phyloP scores from a whole-genome alignment of 805 yeast species.

The Lachancea cidri region DNA sequence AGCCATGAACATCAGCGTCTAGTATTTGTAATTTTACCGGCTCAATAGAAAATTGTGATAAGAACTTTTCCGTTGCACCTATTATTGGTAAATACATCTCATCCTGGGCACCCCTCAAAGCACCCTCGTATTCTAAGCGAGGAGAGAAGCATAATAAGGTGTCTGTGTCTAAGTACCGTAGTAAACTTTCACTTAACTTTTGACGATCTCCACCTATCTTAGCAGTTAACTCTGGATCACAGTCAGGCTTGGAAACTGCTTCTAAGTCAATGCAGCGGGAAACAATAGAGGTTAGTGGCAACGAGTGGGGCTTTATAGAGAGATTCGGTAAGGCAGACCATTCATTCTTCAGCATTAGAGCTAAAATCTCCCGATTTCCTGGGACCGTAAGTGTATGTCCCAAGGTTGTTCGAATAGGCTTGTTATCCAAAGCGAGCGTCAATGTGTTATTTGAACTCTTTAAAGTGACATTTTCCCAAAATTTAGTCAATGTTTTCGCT shows the following conservation, averaged over 20 bases:
- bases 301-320: slow-evolving; percentile 65
- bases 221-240: slow-evolving; percentile 44
- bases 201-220: slow-evolving; percentile 57
- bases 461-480: slow-evolving; percentile 70
- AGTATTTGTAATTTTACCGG: slow-evolving; percentile 47
- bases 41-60: slow-evolving; percentile 33
- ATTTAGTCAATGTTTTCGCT: slow-evolving; percentile 62
- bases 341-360: slow-evolving; percentile 75
- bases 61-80: slow-evolving; percentile 53
- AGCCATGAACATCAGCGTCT: slow-evolving; percentile 78
- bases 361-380: slow-evolving; percentile 50
- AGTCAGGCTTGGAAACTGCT: slow-evolving; percentile 33
- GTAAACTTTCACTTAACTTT: slow-evolving; percentile 52
- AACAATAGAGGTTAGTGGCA: slow-evolving; percentile 84
- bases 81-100: slow-evolving; percentile 72
- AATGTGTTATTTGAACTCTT: slow-evolving; percentile 32
- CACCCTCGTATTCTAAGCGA: slow-evolving; percentile 72
- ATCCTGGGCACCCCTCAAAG: slow-evolving; percentile 73
- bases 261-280: slow-evolving; percentile 81
- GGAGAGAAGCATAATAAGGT: slow-evolving; percentile 87
- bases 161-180: slow-evolving; percentile 91
- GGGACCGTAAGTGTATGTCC: slow-evolving; percentile 72
- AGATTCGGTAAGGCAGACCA: slow-evolving; percentile 73
- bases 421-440: slow-evolving; percentile 63
- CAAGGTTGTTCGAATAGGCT: slow-evolving; percentile 77